These are phyloP conservation scores for Sclerotinia spermophila DNA, from an alignment of 2,329 filamentous ascomycete species.

Conservation along the genomic window DNA sequence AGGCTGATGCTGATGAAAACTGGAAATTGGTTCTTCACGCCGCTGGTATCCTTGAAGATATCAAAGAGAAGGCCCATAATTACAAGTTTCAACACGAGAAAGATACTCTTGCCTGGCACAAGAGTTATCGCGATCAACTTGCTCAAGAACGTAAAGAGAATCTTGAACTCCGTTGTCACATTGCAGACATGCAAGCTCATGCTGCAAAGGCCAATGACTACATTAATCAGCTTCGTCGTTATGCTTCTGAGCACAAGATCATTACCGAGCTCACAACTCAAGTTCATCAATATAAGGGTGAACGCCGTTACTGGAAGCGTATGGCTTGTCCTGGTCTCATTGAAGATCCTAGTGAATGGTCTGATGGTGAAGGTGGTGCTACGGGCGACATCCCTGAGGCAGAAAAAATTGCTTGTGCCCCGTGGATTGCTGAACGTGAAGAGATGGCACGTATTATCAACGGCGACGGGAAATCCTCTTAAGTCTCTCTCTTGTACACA, in stretches of 20 bases:
- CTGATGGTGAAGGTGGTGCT: conserved; percentile 59
- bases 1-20: conserved; percentile 58
- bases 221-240: conserved; percentile 54
- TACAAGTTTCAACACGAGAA: conserved; percentile 61
- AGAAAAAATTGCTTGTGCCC: conserved; percentile 24
- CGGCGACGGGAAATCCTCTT: neutral
- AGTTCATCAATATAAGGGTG: conserved; percentile 51
- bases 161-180: conserved; percentile 58
- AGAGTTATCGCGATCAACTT: conserved; percentile 61
- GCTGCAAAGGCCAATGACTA: conserved; percentile 55
- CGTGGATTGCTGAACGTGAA: conserved; percentile 3
- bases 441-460: conserved; percentile 13
- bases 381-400: conserved; percentile 47
- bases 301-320: conserved; percentile 63
- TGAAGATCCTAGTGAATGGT: conserved; percentile 53
- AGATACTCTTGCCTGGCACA: conserved; percentile 62
- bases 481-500: neutral
- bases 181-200: conserved; percentile 63
- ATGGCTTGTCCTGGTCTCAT: conserved; percentile 59
- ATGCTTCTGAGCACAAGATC: conserved; percentile 53
- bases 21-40: conserved; percentile 53
- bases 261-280: conserved; percentile 53
- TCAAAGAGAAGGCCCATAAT: conserved; percentile 62
- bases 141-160: conserved; percentile 64
- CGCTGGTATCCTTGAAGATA: conserved; percentile 52